These are phyloP conservation scores for Blastomyces parvus DNA, from an alignment of 2,329 filamentous ascomycete genomes.

Conservation along the genomic window DNA sequence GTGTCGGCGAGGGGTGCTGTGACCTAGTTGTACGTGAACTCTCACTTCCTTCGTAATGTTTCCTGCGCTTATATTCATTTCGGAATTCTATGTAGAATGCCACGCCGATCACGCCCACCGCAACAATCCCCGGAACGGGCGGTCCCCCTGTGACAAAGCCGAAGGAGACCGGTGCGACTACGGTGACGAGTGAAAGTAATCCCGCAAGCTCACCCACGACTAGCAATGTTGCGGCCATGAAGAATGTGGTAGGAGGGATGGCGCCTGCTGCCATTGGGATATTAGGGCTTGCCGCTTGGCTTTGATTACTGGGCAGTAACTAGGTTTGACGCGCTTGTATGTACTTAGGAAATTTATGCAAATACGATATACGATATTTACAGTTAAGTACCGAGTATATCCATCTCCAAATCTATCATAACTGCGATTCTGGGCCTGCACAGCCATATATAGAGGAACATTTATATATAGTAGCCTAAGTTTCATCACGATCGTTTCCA, in stretches of 20 bases:
- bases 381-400: background rate
- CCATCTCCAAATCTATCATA: background rate
- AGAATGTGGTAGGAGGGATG: background rate
- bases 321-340: background rate
- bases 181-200: background rate
- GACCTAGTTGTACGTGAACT: conserved; percentile 8
- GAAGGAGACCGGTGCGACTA: background rate
- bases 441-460: background rate
- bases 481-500: background rate
- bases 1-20: conserved; percentile 8
- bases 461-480: background rate
- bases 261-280: conserved; percentile 2
- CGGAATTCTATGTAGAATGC: background rate
- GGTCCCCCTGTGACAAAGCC: background rate
- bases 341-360: background rate
- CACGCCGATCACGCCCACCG: background rate
- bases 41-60: background rate
- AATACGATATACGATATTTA: background rate
- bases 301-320: background rate
- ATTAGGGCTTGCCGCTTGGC: conserved; percentile 3
- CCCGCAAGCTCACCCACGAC: background rate
- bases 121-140: background rate
- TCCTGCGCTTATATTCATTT: background rate
- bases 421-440: background rate
- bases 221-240: conserved; percentile 3